Base-by-base conservation (phyloP, 306 rosid species). In the Acacia melanoxylon region DNA sequence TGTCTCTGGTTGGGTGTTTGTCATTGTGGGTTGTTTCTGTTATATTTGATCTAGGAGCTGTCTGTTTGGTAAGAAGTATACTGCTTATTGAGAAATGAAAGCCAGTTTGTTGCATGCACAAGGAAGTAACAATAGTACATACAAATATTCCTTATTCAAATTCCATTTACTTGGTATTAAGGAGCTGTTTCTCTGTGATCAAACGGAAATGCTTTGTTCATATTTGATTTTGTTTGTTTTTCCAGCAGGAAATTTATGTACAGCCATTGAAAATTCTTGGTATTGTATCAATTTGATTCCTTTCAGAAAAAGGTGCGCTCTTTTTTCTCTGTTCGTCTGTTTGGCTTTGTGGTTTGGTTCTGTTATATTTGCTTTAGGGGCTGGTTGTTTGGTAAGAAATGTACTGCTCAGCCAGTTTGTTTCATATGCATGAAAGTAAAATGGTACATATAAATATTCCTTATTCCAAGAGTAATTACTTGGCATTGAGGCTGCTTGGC, bases 301-400 rank as follows among this genome's bases (percentile, higher is more conserved):
- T 17, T 74, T 84, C 62, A 80, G 91, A 92, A 86, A 56, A 80
- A 81, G 81, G 69, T 61, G 6, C 58, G 42, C 35, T 41, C 46
- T 78, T 82, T 74, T 54, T 25, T 51, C 24, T 54, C 8, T 72
- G 46, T 74, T 51, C 51, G 66, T 56, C 41, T 48, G 69, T 65
- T 59, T 78, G 6, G 52, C 52, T 17, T 67, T 82, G 76, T 5
- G 67, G 48, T 6, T 58, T n/a, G 33, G 67, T 68, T 83, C 20
- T 25, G 48, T 67, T 73, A 19, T 77, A 15, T 71, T 81, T 78
- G 80, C 80, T 76, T 78, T 68, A 46, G 84, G 74, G 15, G 68
- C 16, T 59, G 85, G n/a, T 69, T 71, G 44, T 41, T 45, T 78
- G 44, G 24, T 44, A 70, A 58, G 40, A 71, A 76, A 75, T 22